phyloP scores from a whole-genome alignment of 2,329 filamentous ascomycete genomes.

The Nigrospora osmanthi region DNA sequence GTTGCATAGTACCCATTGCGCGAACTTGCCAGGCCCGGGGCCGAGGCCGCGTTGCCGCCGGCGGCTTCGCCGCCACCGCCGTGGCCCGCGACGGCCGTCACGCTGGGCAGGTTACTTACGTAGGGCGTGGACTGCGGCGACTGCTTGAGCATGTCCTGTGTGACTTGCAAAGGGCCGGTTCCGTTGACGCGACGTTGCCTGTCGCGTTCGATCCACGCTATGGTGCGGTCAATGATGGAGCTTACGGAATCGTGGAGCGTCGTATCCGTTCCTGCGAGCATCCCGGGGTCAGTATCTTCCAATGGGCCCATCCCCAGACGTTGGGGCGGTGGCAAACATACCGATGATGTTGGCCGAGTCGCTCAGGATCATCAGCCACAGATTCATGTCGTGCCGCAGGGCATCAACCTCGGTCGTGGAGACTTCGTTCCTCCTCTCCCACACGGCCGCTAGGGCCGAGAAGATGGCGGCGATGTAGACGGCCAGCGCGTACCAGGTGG shows the following conservation, averaged over 20 bases:
- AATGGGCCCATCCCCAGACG: too few relatives aligned
- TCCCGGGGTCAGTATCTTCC: conserved; percentile 6
- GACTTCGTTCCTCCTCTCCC: conserved; percentile 56
- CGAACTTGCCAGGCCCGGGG: conserved; percentile 12
- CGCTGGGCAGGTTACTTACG: conserved; percentile 9
- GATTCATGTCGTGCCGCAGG: conserved; percentile 60
- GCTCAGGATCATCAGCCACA: conserved; percentile 60
- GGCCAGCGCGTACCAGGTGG: conserved; percentile 69
- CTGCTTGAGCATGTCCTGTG: conserved; percentile 20
- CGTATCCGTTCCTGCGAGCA: conserved; percentile 31
- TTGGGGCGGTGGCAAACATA: conserved; percentile 27
- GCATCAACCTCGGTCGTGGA: conserved; percentile 48
- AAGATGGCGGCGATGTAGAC: conserved; percentile 68
- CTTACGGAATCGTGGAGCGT: conserved; percentile 35
- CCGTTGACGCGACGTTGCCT: conserved; percentile 28
- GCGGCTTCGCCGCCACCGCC: conserved; percentile 12
- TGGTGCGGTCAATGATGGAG: conserved; percentile 41
- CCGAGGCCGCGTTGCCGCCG: conserved; percentile 9
- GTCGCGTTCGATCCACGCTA: conserved; percentile 44
- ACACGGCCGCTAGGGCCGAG: conserved; percentile 61
- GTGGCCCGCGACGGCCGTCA: conserved; percentile 7
- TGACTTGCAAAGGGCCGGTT: conserved; percentile 9
- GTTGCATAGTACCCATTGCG: conserved; percentile 18
- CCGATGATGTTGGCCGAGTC: conserved; percentile 61
- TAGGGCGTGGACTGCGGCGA: conserved; percentile 20